Evolutionary conservation across 208 protist species (phyloP).

Genomic region (Wallacemonas sp.): DNA sequence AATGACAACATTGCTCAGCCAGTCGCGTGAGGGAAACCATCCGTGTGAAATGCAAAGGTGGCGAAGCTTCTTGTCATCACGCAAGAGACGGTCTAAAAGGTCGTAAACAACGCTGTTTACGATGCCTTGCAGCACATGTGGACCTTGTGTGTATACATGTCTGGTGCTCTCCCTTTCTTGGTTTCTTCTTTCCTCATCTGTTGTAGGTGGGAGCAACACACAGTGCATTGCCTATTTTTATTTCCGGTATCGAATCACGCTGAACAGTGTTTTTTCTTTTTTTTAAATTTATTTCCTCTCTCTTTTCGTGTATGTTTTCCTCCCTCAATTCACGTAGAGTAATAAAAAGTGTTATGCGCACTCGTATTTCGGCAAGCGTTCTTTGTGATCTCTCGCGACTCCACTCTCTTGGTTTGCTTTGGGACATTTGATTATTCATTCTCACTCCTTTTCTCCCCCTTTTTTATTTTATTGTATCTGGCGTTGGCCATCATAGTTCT

Average conservation of each 20-base stretch:
- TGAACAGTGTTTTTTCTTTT: not conserved
- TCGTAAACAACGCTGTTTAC: too few relatives aligned
- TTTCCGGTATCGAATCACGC: not conserved
- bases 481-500: constrained; percentile 7
- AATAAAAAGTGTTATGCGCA: not conserved
- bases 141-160: too few relatives aligned
- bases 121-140: too few relatives aligned
- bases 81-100: too few relatives aligned
- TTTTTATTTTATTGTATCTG: constrained; percentile 15
- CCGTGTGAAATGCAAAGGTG: too few relatives aligned
- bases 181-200: too few relatives aligned
- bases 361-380: not conserved
- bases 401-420: not conserved
- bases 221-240: not conserved
- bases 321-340: not conserved
- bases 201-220: not conserved
- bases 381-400: not conserved
- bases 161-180: too few relatives aligned
- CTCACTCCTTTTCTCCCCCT: constrained; percentile 22
- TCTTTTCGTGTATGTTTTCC: not conserved
- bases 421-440: constrained; percentile 5
- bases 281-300: not conserved
- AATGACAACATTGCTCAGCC: not conserved
- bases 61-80: too few relatives aligned
- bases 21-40: not conserved